Percentiles rank a stretch among this genome's conserved stretches.
Conservation (phyloP, 2,329 filamentous ascomycete species). For the Alternaria dauci region DNA sequence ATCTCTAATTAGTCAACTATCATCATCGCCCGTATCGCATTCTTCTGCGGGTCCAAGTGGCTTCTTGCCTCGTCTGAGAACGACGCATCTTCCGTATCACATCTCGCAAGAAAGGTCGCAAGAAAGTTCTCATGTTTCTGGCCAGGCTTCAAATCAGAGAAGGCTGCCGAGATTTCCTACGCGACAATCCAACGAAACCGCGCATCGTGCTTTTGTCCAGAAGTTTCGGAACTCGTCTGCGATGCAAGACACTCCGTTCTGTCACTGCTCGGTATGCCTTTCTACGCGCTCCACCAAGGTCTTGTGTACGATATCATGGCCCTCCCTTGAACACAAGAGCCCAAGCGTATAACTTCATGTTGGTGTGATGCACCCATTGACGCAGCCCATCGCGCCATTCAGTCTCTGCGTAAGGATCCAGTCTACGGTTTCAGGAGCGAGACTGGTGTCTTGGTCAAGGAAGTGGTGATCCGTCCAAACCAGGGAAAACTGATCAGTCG, state of each 20-base stretch:
- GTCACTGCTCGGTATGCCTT: constrained; percentile 51
- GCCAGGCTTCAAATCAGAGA: constrained; percentile 84
- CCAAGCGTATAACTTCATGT: neutral
- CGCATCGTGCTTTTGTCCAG: constrained; percentile 78
- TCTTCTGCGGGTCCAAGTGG: no score
- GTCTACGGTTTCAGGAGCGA: constrained; percentile 30
- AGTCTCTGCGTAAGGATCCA: constrained; percentile 20
- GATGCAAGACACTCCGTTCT: no score
- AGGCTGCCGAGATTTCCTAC: constrained; percentile 90
- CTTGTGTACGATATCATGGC: no score
- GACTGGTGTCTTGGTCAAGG: neutral
- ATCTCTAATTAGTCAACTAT: no score
- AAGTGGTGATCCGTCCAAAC: neutral
- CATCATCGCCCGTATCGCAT: no score
- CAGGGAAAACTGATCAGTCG: no score
- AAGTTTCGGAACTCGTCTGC: constrained; percentile 57
- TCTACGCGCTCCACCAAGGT: constrained; percentile 47
- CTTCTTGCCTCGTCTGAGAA: no score
- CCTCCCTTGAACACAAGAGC: neutral
- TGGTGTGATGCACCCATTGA: constrained; percentile 16
- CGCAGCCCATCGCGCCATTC: constrained; percentile 37
- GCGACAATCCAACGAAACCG: constrained; percentile 90
- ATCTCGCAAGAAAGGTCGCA: no score
- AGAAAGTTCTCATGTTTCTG: constrained; percentile 52
- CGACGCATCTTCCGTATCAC: no score